These are phyloP conservation scores for Cenchrus americanus DNA, from an alignment of 176 grass and related monocot genomes.

Conservation along the genomic window DNA sequence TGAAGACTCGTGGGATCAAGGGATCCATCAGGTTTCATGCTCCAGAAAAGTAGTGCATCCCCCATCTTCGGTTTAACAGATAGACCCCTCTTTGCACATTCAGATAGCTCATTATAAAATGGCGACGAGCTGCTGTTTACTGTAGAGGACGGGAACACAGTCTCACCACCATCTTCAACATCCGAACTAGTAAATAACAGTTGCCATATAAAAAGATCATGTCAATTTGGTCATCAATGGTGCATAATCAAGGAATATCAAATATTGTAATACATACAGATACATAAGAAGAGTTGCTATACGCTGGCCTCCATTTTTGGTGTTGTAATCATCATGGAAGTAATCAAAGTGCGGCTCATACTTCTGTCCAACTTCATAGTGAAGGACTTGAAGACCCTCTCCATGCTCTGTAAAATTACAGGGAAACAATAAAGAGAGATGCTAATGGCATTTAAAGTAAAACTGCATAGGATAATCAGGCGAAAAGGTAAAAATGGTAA, in stretches of 20 bases:
- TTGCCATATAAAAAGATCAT: conserved; percentile 27
- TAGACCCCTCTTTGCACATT: conserved; percentile 78
- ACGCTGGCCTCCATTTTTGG: conserved; percentile 91
- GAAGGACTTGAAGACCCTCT: conserved; percentile 96
- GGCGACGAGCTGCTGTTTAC: conserved; percentile 83
- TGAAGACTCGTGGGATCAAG: conserved; percentile 86
- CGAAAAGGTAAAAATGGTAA: too few relatives aligned
- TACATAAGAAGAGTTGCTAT: conserved; percentile 98
- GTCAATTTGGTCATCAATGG: conserved; percentile 29
- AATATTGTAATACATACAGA: conserved; percentile 67
- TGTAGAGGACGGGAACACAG: conserved; percentile 73
- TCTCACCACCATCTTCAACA: conserved; percentile 98
- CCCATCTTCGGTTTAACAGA: conserved; percentile 95
- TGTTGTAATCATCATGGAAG: conserved; percentile 91
- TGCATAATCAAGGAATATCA: background rate
- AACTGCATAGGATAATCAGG: conserved; percentile 9
- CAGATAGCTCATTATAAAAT: conserved; percentile 79
- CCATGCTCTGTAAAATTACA: conserved; percentile 70
- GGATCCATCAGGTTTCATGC: conserved; percentile 90
- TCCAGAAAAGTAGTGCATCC: conserved; percentile 99
- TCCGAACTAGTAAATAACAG: conserved; percentile 75
- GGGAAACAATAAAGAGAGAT: conserved; percentile 13
- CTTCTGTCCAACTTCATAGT: conserved; percentile 97
- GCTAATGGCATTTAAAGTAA: conserved; percentile 12
- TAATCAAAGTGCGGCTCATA: conserved; percentile 97